phyloP scores from a whole-genome alignment of 2,329 filamentous ascomycete species.

The Emydomyces testavorans region DNA sequence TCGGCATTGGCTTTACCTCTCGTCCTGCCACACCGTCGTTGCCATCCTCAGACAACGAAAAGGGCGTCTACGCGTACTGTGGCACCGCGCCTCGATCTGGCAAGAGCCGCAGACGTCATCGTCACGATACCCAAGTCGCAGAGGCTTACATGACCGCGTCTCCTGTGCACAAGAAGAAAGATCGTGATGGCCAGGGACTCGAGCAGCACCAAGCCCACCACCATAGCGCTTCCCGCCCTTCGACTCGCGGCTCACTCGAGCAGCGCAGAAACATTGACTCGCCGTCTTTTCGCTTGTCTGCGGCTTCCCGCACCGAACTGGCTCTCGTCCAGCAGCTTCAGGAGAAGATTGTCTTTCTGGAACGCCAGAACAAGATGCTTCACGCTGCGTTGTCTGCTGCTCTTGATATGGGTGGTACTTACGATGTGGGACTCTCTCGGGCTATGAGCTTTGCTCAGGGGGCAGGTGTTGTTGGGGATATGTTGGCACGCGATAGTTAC shows the following conservation, averaged over 20 bases:
- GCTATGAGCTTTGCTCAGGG: background rate
- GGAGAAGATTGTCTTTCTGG: conserved; percentile 20
- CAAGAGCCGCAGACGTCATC: conserved; percentile 1
- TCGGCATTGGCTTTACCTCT: conserved; percentile 5
- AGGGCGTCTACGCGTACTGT: conserved; percentile 19
- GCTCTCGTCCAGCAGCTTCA: no score
- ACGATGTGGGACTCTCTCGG: background rate
- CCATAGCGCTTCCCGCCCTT: background rate
- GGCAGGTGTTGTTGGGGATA: background rate
- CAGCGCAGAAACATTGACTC: background rate
- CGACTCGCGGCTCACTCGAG: conserved; percentile 2
- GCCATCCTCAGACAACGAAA: conserved; percentile 34
- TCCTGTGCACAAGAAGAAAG: background rate
- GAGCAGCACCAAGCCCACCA: background rate
- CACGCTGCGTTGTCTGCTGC: conserved; percentile 34
- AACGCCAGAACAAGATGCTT: conserved; percentile 35
- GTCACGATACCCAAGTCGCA: background rate
- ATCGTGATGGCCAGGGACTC: background rate
- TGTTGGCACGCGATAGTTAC: no score
- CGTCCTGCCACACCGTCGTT: conserved; percentile 26
- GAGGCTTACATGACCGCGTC: background rate
- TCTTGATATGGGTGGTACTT: conserved; percentile 27
- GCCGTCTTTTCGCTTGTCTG: background rate
- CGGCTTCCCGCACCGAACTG: background rate
- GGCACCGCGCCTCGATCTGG: conserved; percentile 3